Percentiles rank a stretch among this genome's conserved stretches.
Evolutionary conservation across 1,284 basidiomycete species (phyloP).

Genomic region (Xanthoconium separans): DNA sequence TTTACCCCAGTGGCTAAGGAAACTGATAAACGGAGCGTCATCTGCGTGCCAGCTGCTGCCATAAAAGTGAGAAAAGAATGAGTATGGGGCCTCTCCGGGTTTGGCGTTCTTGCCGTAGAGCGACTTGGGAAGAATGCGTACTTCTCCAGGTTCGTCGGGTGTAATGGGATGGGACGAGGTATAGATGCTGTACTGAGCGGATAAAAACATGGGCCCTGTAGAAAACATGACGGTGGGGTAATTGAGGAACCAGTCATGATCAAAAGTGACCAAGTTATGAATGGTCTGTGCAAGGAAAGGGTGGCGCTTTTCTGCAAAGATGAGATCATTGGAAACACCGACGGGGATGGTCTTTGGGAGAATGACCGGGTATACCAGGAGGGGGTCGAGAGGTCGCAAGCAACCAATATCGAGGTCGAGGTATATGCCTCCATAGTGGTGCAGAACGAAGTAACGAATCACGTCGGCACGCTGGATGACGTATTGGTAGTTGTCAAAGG

Average conservation of each 20-base stretch:
- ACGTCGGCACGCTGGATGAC: constrained; percentile 95
- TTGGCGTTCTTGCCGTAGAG: constrained; percentile 97
- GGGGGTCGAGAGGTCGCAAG: constrained; percentile 83
- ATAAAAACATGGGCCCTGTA: constrained; percentile 94
- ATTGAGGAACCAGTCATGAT: constrained; percentile 91
- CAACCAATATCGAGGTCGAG: constrained; percentile 98
- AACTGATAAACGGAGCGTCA: constrained; percentile 90
- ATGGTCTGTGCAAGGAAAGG: constrained; percentile 94
- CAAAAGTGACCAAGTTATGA: constrained; percentile 89
- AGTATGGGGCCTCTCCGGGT: constrained; percentile 79
- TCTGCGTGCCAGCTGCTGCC: constrained; percentile 97
- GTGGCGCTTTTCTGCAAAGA: constrained; percentile 85
- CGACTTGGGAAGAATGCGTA: constrained; percentile 90
- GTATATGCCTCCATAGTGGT: constrained; percentile 95
- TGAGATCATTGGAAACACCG: constrained; percentile 96
- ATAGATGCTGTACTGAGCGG: constrained; percentile 84
- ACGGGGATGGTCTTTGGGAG: constrained; percentile 96
- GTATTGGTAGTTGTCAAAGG: constrained; percentile 92
- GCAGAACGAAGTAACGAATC: constrained; percentile 97
- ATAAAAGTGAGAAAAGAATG: constrained; percentile 96
- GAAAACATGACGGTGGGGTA: constrained; percentile 99
- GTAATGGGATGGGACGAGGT: constrained; percentile 69
- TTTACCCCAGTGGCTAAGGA: constrained; percentile 87
- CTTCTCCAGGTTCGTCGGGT: constrained; percentile 53
- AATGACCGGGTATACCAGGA: constrained; percentile 87